Evolutionary conservation across 164 flowering plant genomes (phyloP), one percentile per base, ranked within the genome.

Genomic region (Chimonanthus salicifolius): DNA sequence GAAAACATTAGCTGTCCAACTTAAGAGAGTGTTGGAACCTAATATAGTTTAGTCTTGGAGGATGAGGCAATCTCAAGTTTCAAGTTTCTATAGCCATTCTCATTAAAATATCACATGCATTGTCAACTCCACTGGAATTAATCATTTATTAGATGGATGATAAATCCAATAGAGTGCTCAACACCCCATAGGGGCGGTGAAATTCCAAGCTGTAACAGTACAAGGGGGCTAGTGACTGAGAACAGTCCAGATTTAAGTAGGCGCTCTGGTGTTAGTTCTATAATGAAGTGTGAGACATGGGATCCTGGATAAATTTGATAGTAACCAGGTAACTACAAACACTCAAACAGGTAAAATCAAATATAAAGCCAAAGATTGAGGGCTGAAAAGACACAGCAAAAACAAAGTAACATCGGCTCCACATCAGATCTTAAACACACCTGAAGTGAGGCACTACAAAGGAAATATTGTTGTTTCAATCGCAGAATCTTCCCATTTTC

Each of bases 391-490:
- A 54, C 20, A 48, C 43, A 68, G 20, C 50, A 48, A 10, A 68
- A 44, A 66, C 46, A n/a, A 43, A 66, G 5, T 6, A 10, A 68
- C 21, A 68, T 18, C 48, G 10, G 2, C 16, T 20, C 54, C 68
- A 20, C 3, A 11, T 45, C 21, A 11, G 6, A 8, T 47, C 20
- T 10, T n/a, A 18, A 64, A 63, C 74, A 48, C 71, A 90, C 99
- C 97, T 93, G 98, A 83, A 95, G 97, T 20, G 97, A 93, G 67
- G 99, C 98, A 86, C 98, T 92, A 82, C 97, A 93, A 51, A 95
- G 91, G 80, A 92, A 93, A 86, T 83, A 95, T 75, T 95, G 99
- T 80, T 95, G 99, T 82, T 92, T 93, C 80, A 93, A 83, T 58
- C 99, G 81, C 65, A 95, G 78, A 76, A 93, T 85, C 86, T 95